A percentile compares a stretch with the other conserved stretches of the same genome.
Conservation (phyloP, 2,329 filamentous ascomycete genomes). For the Pseudogymnoascus sp. region DNA sequence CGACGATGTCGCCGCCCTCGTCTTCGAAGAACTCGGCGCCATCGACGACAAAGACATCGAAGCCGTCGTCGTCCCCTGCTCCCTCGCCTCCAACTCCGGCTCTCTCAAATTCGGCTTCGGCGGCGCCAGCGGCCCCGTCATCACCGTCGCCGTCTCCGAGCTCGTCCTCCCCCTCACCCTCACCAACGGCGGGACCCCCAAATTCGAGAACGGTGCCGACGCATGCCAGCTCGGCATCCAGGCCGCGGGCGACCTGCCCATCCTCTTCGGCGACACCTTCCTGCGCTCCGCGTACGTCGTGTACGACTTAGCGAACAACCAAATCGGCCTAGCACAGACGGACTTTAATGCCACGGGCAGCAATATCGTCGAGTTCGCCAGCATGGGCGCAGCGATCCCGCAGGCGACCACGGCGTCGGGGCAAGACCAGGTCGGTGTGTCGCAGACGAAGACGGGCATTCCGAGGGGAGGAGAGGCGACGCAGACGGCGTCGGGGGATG, state of each 20-base stretch:
- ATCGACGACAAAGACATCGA: constrained; percentile 36
- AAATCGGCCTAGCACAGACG: constrained; percentile 44
- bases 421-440: constrained; percentile 9
- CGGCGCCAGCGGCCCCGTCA: constrained; percentile 34
- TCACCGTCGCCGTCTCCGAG: constrained; percentile 41
- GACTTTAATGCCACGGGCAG: constrained; percentile 34
- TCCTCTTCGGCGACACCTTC: constrained; percentile 45
- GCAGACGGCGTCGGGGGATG: background rate
- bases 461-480: constrained; percentile 7
- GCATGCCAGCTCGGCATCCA: constrained; percentile 28
- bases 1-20: constrained; percentile 40
- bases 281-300: constrained; percentile 48
- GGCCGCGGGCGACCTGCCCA: constrained; percentile 22
- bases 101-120: constrained; percentile 44
- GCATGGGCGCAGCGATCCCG: background rate
- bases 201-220: constrained; percentile 26
- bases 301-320: constrained; percentile 45
- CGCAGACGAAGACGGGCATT: constrained; percentile 9
- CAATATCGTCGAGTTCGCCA: constrained; percentile 25
- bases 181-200: constrained; percentile 22
- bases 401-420: background rate
- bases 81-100: constrained; percentile 32
- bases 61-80: constrained; percentile 44
- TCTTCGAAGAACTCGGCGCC: constrained; percentile 41
- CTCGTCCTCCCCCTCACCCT: constrained; percentile 33